Evolutionary conservation across 2,329 filamentous ascomycete species (phyloP).

Genomic region (Paraphoma chrysanthemicola): DNA sequence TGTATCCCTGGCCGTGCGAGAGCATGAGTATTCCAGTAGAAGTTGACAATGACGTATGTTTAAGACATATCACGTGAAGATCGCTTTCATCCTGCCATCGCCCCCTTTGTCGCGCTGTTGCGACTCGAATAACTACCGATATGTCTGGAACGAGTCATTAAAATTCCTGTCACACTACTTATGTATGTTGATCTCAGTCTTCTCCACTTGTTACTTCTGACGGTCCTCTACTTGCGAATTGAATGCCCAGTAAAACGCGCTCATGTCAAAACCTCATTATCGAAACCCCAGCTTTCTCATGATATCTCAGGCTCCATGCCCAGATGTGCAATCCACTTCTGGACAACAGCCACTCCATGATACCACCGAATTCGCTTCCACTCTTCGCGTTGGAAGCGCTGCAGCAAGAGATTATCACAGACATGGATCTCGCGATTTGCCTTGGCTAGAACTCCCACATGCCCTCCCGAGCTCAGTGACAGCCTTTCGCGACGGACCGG

Average conservation of each 20-base stretch:
- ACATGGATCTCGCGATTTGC: conserved; percentile 24
- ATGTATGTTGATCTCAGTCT: background rate
- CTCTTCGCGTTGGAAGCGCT: conserved; percentile 17
- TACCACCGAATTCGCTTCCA: conserved; percentile 25
- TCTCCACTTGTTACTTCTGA: background rate
- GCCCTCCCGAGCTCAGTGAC: conserved; percentile 1
- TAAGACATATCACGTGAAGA: too few relatives aligned
- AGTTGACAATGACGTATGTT: too few relatives aligned
- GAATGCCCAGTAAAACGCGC: too few relatives aligned
- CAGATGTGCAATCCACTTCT: conserved; percentile 21
- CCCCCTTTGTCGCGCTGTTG: too few relatives aligned
- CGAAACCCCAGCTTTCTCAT: too few relatives aligned
- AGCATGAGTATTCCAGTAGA: too few relatives aligned
- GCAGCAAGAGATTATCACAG: conserved; percentile 21
- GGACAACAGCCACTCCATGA: conserved; percentile 21
- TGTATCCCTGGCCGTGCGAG: too few relatives aligned
- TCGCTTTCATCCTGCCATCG: too few relatives aligned
- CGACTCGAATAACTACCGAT: too few relatives aligned
- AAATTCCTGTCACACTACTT: background rate
- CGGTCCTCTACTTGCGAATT: too few relatives aligned
- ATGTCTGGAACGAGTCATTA: background rate
- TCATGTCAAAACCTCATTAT: too few relatives aligned
- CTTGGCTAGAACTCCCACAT: conserved; percentile 5
- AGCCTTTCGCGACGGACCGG: conserved; percentile 1
- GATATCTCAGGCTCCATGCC: background rate